Evolutionary conservation across 2,329 filamentous ascomycete genomes (phyloP), one percentile per base, ranked within the genome.

Genomic region (Aspergillus ustus): DNA sequence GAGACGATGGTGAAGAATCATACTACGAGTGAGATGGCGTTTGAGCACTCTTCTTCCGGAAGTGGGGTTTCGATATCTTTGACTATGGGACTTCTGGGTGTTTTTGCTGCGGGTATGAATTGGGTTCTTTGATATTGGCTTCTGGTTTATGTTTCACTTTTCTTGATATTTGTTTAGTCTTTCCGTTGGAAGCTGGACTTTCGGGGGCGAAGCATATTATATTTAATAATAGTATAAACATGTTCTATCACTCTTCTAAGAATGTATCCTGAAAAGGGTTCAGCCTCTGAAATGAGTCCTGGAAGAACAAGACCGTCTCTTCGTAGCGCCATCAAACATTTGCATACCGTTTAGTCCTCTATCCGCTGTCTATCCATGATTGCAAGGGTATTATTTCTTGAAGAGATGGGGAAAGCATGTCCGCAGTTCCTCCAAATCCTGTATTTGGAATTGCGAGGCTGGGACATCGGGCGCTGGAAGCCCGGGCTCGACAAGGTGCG

Each of bases 381-480:
- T 13, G 4, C 5, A 15, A 15, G 34, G 5, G 7, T 49, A 52
- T 53, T 20, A 57, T 28, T 52, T 52, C 76, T 91, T 95, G 83
- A 99, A 97, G 64, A 97, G 87, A 60, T 96, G 88, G 0, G 95
- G 93, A 67, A 94, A 98, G 11, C 91, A 77, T 0, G 80, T 80
- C 50, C 91, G 86, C 61, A 99, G 80, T 72, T 98, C 91, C 66
- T 91, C 83, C 29, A 99, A 79, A 71, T 87, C 85, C 49, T 85
- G 83, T 66, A 99, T 91, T 73, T 93, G 89, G 74, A 91, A 87
- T 69, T 91, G 86, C 43, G 89, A 89, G 4, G 90, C 89, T 62
- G 85, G 87, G 5, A 81, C 83, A 22, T 78, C 76, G 2, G 93
- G 93, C 9, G 84, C 75, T 17, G 85, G 80, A 37, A 92, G 82